Conservation (phyloP, 2,329 filamentous ascomycete species). For the Talaromyces marneffei region DNA sequence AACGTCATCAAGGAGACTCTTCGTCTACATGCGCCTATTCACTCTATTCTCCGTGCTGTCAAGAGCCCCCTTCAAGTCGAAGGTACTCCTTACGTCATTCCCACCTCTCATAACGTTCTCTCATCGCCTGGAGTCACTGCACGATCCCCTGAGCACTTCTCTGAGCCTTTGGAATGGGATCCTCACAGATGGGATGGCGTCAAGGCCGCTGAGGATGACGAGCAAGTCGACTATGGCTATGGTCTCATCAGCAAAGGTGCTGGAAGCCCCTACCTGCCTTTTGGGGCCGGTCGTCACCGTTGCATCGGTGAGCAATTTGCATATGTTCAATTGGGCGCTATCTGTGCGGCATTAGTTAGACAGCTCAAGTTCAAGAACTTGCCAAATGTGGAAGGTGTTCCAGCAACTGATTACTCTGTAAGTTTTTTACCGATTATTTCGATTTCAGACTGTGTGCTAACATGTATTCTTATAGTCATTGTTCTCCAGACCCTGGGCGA, state of each 20-base stretch:
- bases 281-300: slow-evolving; percentile 65
- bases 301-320: slow-evolving; percentile 75
- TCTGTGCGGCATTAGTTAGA: slow-evolving; percentile 57
- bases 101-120: slow-evolving; percentile 70
- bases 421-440: slow-evolving; percentile 19
- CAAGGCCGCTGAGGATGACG: slow-evolving; percentile 40
- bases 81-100: slow-evolving; percentile 61
- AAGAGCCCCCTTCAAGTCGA: slow-evolving; percentile 58
- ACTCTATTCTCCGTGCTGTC: slow-evolving; percentile 67
- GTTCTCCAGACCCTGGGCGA: slow-evolving; percentile 67
- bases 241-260: slow-evolving; percentile 57
- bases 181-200: slow-evolving; percentile 56
- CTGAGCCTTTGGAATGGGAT: slow-evolving; percentile 54
- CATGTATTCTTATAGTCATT: slow-evolving; percentile 41
- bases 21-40: slow-evolving; percentile 64
- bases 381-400: slow-evolving; percentile 51
- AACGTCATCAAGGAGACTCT: slow-evolving; percentile 68
- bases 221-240: slow-evolving; percentile 58
- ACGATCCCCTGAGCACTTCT: slow-evolving; percentile 56
- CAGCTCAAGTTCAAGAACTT: slow-evolving; percentile 56
- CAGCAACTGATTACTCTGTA: slow-evolving; percentile 60
- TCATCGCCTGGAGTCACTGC: slow-evolving; percentile 68
- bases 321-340: slow-evolving; percentile 62
- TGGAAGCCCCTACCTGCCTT: slow-evolving; percentile 60
- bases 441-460: not conserved